phyloP scores from a whole-genome alignment of 179 eudicot genomes.

The Drosera spatulata region DNA sequence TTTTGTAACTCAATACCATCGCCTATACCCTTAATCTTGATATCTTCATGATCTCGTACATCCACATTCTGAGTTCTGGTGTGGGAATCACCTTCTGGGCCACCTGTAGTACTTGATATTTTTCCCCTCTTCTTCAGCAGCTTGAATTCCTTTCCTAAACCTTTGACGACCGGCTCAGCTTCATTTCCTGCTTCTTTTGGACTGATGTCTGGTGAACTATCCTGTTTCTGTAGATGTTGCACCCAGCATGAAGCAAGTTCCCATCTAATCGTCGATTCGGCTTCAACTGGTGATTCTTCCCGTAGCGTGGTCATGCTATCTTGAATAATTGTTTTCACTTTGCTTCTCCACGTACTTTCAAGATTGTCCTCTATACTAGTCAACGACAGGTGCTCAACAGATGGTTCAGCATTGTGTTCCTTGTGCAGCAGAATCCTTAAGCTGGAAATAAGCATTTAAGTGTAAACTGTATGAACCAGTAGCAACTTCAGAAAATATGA shows the following conservation, averaged over 20 bases:
- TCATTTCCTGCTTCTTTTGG: slow-evolving; percentile 48
- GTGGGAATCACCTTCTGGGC: no score
- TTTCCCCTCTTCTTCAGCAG: slow-evolving; percentile 66
- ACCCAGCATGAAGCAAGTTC: slow-evolving; percentile 96
- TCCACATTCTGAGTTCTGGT: no score
- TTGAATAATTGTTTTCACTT: slow-evolving; percentile 46
- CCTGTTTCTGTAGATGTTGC: slow-evolving; percentile 77
- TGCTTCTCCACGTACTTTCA: slow-evolving; percentile 24
- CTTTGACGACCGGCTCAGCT: slow-evolving; percentile 66
- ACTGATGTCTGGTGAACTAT: slow-evolving; percentile 47
- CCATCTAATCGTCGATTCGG: slow-evolving; percentile 47
- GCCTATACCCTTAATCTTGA: no score
- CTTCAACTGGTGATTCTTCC: slow-evolving; percentile 35
- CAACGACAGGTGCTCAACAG: slow-evolving; percentile 34
- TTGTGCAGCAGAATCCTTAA: slow-evolving; percentile 70
- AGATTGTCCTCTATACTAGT: slow-evolving; percentile 35
- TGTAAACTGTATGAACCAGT: not conserved
- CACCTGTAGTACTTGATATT: slow-evolving; percentile 6
- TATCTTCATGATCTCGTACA: no score
- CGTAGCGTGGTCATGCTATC: slow-evolving; percentile 49
- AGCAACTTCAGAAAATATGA: not conserved
- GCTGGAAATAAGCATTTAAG: slow-evolving; percentile 22
- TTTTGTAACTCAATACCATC: slow-evolving; percentile 13
- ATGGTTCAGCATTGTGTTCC: slow-evolving; percentile 39
- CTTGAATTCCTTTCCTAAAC: slow-evolving; percentile 84